A percentile compares a stretch with the other conserved stretches of the same genome.
These are phyloP conservation scores for Salix udensis DNA, from an alignment of 345 rosid species.

Conservation along the genomic window DNA sequence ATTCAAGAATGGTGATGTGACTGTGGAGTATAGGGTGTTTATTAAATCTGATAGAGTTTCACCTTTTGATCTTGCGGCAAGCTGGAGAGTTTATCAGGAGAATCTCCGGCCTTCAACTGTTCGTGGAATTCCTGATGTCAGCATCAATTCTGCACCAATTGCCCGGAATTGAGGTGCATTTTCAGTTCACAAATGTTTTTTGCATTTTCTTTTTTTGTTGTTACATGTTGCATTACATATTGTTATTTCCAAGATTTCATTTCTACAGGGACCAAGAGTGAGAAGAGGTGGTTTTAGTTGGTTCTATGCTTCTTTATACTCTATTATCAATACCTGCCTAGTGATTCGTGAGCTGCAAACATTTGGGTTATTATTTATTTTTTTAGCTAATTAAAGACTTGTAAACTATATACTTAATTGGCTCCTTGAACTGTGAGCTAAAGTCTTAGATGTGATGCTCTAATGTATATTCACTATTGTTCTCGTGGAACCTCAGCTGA, in stretches of 20 bases:
- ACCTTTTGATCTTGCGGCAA: slow-evolving; percentile 96
- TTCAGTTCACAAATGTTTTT: not conserved
- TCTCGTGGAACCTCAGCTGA: not conserved
- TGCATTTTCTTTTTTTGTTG: not conserved
- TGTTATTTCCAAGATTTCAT: not conserved
- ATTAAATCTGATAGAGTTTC: slow-evolving; percentile 89
- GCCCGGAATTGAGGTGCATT: slow-evolving; percentile 56
- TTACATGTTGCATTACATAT: too few relatives aligned
- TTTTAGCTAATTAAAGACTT: not conserved
- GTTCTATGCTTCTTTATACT: not conserved
- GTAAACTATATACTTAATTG: not conserved
- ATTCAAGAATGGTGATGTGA: slow-evolving; percentile 65
- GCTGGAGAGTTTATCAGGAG: slow-evolving; percentile 97
- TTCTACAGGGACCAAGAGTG: not conserved
- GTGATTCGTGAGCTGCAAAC: not conserved
- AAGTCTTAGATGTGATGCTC: not conserved
- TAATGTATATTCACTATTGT: not conserved
- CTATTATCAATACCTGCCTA: not conserved
- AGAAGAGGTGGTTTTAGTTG: not conserved
- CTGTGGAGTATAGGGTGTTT: slow-evolving; percentile 69
- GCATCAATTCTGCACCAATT: slow-evolving; percentile 61
- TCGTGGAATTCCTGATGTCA: slow-evolving; percentile 94
- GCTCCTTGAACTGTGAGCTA: not conserved
- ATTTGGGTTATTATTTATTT: not conserved
- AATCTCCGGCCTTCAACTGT: slow-evolving; percentile 87